Conservation (phyloP, 2,329 filamentous ascomycete genomes). For the Ophiostoma australiae region DNA sequence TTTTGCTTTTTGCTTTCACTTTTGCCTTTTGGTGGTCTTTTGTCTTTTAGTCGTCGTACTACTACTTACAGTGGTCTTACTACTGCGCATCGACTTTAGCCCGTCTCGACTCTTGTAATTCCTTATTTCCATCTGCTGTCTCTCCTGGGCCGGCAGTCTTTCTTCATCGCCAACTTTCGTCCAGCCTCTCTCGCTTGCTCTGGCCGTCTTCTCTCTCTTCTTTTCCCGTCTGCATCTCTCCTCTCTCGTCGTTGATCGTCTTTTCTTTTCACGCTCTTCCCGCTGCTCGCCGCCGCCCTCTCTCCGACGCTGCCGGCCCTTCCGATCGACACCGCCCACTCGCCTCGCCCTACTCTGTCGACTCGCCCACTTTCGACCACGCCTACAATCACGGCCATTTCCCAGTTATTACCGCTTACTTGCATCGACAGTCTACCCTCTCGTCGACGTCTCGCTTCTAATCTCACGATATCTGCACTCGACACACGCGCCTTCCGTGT, state of each 20-base stretch:
- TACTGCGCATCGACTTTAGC: background rate
- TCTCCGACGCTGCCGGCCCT: conserved; percentile 4
- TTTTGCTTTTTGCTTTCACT: background rate
- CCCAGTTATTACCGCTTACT: background rate
- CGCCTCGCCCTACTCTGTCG: background rate
- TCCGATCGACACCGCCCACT: background rate
- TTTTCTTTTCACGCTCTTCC: background rate
- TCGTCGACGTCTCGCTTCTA: background rate
- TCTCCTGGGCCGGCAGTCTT: background rate
- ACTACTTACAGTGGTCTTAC: background rate
- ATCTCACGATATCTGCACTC: background rate
- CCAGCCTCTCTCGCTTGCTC: conserved; percentile 4
- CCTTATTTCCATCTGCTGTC: background rate
- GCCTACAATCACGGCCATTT: background rate
- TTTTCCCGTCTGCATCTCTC: background rate
- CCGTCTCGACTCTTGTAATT: background rate
- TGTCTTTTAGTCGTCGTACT: background rate
- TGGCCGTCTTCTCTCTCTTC: background rate
- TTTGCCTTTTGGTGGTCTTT: background rate
- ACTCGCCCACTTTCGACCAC: background rate
- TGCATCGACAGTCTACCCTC: too few species aligned
- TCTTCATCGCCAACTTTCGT: background rate
- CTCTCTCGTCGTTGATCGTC: background rate
- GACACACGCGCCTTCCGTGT: background rate
- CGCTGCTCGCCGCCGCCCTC: background rate